Conservation (phyloP, 2,329 filamentous ascomycete genomes). For the Coleophoma eucalyptorum region DNA sequence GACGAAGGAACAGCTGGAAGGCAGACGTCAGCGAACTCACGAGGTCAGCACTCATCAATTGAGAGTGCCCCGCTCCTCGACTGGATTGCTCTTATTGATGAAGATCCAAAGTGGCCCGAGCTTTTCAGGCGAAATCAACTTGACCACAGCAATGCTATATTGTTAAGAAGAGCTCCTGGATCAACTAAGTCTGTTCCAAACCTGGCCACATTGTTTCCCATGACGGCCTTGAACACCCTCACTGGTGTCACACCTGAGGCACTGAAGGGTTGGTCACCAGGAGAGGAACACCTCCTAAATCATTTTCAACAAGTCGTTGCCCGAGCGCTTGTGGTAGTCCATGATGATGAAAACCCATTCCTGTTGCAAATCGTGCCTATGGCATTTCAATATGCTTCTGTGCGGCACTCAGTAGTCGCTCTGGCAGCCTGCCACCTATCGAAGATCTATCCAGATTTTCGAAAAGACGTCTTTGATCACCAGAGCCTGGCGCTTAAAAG, state of each 20-base stretch:
- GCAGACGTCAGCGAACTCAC: too few species aligned
- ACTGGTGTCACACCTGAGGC: neutral
- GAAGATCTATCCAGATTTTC: constrained; percentile 6
- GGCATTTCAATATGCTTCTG: neutral
- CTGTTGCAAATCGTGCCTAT: constrained; percentile 1
- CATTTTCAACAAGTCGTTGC: constrained; percentile 4
- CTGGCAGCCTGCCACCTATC: constrained; percentile 3
- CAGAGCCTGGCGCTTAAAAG: constrained; percentile 1
- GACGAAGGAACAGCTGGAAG: too few species aligned
- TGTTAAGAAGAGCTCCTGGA: neutral
- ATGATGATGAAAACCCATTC: constrained; percentile 4
- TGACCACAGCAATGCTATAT: constrained; percentile 1
- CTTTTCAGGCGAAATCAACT: constrained; percentile 1
- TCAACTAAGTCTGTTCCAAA: constrained; percentile 1
- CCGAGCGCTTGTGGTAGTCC: constrained; percentile 1
- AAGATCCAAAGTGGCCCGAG: neutral
- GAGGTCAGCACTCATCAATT: neutral
- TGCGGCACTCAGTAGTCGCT: constrained; percentile 3
- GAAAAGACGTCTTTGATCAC: neutral
- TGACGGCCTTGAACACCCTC: constrained; percentile 1
- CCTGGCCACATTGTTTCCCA: neutral
- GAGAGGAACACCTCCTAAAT: constrained; percentile 4
- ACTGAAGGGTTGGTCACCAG: neutral
- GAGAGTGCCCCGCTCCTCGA: neutral
- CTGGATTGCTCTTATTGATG: constrained; percentile 1